phyloP scores from a whole-genome alignment of 169 alveolate species.

The Babesia divergens region DNA sequence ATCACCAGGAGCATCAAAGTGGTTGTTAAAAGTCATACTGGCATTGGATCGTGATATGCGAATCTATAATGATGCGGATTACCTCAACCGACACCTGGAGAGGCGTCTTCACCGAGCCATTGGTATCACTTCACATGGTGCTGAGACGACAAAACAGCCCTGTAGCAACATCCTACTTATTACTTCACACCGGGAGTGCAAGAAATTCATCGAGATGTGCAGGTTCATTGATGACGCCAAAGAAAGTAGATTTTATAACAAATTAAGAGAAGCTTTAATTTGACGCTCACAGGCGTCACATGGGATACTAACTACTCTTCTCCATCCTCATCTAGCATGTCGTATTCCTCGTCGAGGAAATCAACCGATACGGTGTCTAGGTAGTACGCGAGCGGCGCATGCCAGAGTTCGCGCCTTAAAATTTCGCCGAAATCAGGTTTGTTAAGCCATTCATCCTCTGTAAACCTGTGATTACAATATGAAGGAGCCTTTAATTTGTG shows the following conservation, averaged over 20 bases:
- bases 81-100: not conserved
- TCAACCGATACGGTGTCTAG: conserved; percentile 70
- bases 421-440: conserved; percentile 86
- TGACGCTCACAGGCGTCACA: not conserved
- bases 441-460: conserved; percentile 76
- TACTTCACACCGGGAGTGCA: not conserved
- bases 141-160: not conserved
- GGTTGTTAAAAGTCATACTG: not conserved
- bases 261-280: not conserved
- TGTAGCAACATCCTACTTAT: not conserved
- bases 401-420: conserved; percentile 88
- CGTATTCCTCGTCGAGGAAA: conserved; percentile 75
- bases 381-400: conserved; percentile 84
- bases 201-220: not conserved
- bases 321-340: conserved; percentile 67
- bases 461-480: conserved; percentile 38
- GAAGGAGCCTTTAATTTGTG: not conserved
- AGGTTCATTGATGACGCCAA: not conserved
- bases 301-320: not conserved
- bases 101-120: not conserved
- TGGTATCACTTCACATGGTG: not conserved
- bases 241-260: not conserved
- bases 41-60: not conserved
- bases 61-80: not conserved
- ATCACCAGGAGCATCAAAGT: not conserved